Evolutionary conservation across 2,329 filamentous ascomycete genomes (phyloP).

Genomic region (Fusarium sp.): DNA sequence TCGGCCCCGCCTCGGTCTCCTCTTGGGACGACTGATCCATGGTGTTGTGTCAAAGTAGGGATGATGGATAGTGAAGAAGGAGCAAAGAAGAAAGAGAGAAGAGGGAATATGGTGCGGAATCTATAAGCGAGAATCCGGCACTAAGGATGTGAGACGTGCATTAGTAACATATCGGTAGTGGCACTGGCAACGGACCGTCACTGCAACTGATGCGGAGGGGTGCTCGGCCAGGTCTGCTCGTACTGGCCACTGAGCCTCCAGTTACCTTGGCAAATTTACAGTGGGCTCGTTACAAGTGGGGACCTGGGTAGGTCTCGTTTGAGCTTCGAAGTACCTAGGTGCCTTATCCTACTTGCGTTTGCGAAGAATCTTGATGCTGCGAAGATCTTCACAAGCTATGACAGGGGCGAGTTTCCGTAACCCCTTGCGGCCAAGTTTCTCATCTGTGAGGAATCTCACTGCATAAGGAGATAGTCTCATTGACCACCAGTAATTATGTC

Average conservation of each 20-base stretch:
- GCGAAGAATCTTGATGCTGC: accelerated
- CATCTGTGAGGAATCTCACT: accelerated
- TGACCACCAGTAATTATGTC: not conserved
- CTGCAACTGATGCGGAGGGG: not conserved
- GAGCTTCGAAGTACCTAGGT: not conserved
- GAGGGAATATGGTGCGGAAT: not conserved
- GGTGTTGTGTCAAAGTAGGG: too few relatives aligned
- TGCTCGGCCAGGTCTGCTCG: not conserved
- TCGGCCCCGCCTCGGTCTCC: too few relatives aligned
- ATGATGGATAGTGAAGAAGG: too few relatives aligned
- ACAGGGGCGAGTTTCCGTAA: accelerated
- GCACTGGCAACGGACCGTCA: not conserved
- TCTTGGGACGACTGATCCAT: not conserved
- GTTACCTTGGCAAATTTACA: not conserved
- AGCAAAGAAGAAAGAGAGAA: too few relatives aligned
- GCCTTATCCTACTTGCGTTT: not conserved
- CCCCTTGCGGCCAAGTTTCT: not conserved
- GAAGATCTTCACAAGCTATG: not conserved
- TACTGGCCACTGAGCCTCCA: not conserved
- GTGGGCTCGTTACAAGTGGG: accelerated
- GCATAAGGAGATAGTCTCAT: not conserved
- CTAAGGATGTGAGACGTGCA: not conserved
- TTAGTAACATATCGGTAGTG: not conserved
- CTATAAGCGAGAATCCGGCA: not conserved
- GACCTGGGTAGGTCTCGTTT: too few relatives aligned